Base-by-base conservation (phyloP, 2,329 filamentous ascomycete genomes). In the Fusarium cicatricum region DNA sequence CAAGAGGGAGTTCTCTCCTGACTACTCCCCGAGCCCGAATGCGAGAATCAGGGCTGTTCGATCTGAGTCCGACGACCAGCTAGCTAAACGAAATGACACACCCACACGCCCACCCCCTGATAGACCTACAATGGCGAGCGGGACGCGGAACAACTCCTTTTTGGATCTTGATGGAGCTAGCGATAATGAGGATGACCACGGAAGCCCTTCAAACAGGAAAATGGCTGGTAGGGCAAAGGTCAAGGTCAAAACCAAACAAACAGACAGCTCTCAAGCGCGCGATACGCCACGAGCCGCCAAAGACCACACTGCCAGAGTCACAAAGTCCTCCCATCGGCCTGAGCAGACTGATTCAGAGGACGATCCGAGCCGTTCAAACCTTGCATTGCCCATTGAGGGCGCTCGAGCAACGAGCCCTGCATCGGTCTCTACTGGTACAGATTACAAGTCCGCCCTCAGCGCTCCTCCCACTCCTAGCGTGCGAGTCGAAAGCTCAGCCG, bases 11-110 rank as follows among this genome's bases (percentile, higher is more conserved):
- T 92, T 92, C 70, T 92, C 90, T 15, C 88, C 88, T 11, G 88
- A 89, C 47, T 92, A 92, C 72, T 88, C 89, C 39, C 89, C 89
- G 11, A 86, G 87, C 58, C 85, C 86, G 33, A 88, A 85, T 70
- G 88, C 90, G 23, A 86, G 85, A n/a, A 90, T 92, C 34, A 84
- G 88, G 48, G 76, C 82, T n/a, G 85, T 90, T 31, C 79, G 80
- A 48, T 75, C 80, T 5, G 78, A 77, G 32, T 77, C 79, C 10
- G 72, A 73, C 12, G 60, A 69, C 40, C 60, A 68, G 29, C 41
- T 48, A 33, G 29, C 45, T 32, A 50, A 55, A 31, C 59, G 40
- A 28, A 57, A 57, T 36, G 72, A 75, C 7, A 77, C 76, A 0
- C 76, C 79, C 2, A 73, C 69, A 4, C 67, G 73, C 23, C 65